Percentiles rank a stretch among this genome's conserved stretches.
phyloP scores from a whole-genome alignment of 202 grass and related monocot species.

The Bolboschoenoplectus hybrid region DNA sequence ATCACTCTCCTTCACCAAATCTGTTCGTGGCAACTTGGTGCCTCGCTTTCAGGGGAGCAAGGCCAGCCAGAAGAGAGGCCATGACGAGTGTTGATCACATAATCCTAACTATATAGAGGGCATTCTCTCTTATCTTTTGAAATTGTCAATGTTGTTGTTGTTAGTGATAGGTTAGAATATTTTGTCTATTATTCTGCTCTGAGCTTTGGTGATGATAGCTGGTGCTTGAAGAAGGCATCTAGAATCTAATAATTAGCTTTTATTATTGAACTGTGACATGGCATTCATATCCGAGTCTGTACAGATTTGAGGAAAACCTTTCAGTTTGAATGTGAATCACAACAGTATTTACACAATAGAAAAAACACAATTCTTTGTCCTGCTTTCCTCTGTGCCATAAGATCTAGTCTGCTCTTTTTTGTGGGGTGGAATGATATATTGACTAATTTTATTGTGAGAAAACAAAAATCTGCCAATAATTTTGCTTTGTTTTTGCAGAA shows the following conservation, averaged over 20 bases:
- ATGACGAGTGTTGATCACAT: constrained; percentile 3
- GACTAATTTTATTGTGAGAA: neutral
- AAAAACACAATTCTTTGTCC: neutral
- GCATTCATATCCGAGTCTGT: constrained; percentile 14
- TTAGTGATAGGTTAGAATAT: constrained; percentile 25
- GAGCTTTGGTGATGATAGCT: constrained; percentile 5
- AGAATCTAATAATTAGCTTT: constrained; percentile 17
- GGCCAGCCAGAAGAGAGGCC: constrained; percentile 25
- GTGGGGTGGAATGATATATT: neutral
- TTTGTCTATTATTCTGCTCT: neutral
- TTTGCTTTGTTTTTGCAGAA: constrained; percentile 8
- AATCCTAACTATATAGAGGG: neutral
- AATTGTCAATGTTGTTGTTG: neutral
- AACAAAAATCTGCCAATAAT: neutral
- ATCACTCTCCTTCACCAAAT: constrained; percentile 43
- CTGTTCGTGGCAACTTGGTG: constrained; percentile 13
- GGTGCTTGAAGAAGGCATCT: constrained; percentile 3
- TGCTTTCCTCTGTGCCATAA: neutral
- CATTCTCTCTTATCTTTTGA: constrained; percentile 16
- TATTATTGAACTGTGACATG: constrained; percentile 22
- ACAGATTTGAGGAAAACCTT: constrained; percentile 8
- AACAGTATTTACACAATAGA: neutral
- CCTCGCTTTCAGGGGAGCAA: constrained; percentile 10
- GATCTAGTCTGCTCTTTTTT: neutral
- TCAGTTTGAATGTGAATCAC: constrained; percentile 27